Conservation (phyloP, 2,329 filamentous ascomycete species). For the Onygena corvina region DNA sequence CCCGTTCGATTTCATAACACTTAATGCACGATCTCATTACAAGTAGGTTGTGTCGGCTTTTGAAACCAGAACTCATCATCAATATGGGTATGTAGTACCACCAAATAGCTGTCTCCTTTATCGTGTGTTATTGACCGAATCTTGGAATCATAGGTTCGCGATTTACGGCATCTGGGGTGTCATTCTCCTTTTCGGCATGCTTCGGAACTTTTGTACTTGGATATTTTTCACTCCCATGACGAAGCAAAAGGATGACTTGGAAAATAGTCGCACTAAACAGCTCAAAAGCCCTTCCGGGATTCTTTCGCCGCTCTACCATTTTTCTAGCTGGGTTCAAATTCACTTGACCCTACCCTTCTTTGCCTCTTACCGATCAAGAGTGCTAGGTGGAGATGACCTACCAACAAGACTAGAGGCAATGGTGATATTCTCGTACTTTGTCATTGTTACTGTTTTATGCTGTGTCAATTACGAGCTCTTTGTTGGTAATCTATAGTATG, state of each 20-base stretch:
- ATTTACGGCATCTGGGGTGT: constrained; percentile 12
- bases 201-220: constrained; percentile 2
- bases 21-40: neutral
- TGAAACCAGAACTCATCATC: constrained; percentile 26
- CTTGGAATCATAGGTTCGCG: constrained; percentile 4
- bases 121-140: neutral
- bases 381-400: constrained; percentile 34
- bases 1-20: neutral
- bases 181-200: constrained; percentile 8
- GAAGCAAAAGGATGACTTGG: constrained; percentile 12
- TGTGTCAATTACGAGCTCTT: constrained; percentile 37
- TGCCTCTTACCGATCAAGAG: constrained; percentile 27
- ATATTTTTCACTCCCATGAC: neutral
- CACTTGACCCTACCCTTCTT: constrained; percentile 9
- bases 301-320: neutral
- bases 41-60: constrained; percentile 20
- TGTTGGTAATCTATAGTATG: constrained; percentile 39
- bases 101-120: neutral
- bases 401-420: constrained; percentile 39
- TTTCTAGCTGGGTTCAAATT: constrained; percentile 8
- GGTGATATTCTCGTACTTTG: constrained; percentile 35
- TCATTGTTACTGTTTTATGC: constrained; percentile 35
- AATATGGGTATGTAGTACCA: constrained; percentile 26
- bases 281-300: neutral
- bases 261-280: neutral